Conservation (phyloP, 495 filamentous ascomycete genomes). For the Amphirosellinia nigrospora region DNA sequence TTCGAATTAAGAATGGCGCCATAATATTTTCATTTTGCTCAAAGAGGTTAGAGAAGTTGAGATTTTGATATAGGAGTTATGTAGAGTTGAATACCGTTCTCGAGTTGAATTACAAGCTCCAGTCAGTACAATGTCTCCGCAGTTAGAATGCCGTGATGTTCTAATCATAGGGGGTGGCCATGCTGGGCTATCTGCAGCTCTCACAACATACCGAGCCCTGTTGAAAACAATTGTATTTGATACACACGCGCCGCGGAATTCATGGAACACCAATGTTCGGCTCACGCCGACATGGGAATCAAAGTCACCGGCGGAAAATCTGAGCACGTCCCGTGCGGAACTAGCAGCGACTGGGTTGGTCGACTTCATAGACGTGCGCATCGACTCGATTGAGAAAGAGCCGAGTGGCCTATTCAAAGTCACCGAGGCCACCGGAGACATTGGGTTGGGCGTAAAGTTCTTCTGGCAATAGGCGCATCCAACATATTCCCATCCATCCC, state of each 20-base stretch:
- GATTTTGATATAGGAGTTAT: background rate
- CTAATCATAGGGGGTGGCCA: constrained; percentile 60
- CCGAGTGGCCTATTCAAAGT: constrained; percentile 34
- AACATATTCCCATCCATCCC: constrained; percentile 41
- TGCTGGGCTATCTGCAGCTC: constrained; percentile 55
- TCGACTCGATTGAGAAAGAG: constrained; percentile 35
- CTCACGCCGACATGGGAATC: constrained; percentile 52
- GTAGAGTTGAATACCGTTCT: background rate
- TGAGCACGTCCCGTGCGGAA: constrained; percentile 35
- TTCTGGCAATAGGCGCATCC: constrained; percentile 47
- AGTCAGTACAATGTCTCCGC: background rate
- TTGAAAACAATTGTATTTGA: constrained; percentile 53
- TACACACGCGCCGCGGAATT: constrained; percentile 52
- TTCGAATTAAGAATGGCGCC: no score
- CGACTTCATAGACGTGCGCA: constrained; percentile 40
- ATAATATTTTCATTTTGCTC: no score
- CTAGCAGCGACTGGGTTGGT: constrained; percentile 44
- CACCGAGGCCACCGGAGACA: constrained; percentile 34
- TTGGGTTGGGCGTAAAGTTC: constrained; percentile 48
- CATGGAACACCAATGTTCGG: constrained; percentile 45
- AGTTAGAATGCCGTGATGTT: constrained; percentile 36
- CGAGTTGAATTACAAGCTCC: background rate
- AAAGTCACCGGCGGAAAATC: constrained; percentile 40
- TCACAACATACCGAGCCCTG: constrained; percentile 47
- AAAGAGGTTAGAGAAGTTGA: background rate